These are phyloP conservation scores for Lithospermum erythrorhizon DNA, from an alignment of 257 asterid genomes.

Conservation along the genomic window DNA sequence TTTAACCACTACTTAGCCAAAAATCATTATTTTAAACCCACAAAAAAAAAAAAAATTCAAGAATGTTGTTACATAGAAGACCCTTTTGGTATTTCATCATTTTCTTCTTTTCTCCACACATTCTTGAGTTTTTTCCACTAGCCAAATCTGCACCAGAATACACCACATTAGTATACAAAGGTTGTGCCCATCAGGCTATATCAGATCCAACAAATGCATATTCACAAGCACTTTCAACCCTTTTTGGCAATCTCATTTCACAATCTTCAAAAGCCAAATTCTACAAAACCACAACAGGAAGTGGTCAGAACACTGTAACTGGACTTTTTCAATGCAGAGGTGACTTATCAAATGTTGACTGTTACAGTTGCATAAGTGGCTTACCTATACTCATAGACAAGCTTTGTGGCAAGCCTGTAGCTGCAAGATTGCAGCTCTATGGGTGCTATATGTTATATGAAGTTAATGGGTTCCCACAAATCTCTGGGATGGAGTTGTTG, in stretches of 20 bases:
- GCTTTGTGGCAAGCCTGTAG: slow-evolving; percentile 74
- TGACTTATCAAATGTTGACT: slow-evolving; percentile 71
- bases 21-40: slow-evolving; percentile 32
- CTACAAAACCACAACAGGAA: slow-evolving; percentile 59
- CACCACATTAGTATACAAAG: slow-evolving; percentile 74
- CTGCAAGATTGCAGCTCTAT: slow-evolving; percentile 80
- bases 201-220: slow-evolving; percentile 88
- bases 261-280: slow-evolving; percentile 81
- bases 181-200: slow-evolving; percentile 73
- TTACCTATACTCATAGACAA: slow-evolving; percentile 76
- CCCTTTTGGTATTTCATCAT: slow-evolving; percentile 27
- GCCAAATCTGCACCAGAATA: slow-evolving; percentile 51
- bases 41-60: slow-evolving; percentile 26
- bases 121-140: slow-evolving; percentile 28
- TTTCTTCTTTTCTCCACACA: slow-evolving; percentile 23
- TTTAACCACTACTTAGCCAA: not conserved
- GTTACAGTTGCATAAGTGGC: slow-evolving; percentile 71
- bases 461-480: slow-evolving; percentile 69
- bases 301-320: slow-evolving; percentile 47
- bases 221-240: slow-evolving; percentile 76
- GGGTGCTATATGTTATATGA: slow-evolving; percentile 94
- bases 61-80: slow-evolving; percentile 41
- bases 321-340: slow-evolving; percentile 96
- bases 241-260: slow-evolving; percentile 70
- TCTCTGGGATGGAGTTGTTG: slow-evolving; percentile 88